Base-by-base conservation (phyloP, 106 monocot species). In the Cymbidium sinense region DNA sequence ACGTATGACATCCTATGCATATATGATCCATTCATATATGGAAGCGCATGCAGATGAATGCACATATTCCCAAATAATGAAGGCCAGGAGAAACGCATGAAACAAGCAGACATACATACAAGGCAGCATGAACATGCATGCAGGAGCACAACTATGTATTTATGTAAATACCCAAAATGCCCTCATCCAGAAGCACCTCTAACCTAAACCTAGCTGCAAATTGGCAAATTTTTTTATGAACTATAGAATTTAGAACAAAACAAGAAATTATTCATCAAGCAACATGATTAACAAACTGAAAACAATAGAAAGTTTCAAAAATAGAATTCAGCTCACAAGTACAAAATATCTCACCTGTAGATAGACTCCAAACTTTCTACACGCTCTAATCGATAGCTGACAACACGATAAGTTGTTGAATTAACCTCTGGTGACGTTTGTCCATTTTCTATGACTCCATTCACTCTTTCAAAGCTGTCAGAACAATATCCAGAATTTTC, bases 401-500 rank as follows among this genome's bases (percentile, higher is more conserved):
- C 21, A 64, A 81, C 81, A 64, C n/a, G 80, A 73, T 82, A 67
- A 5, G 55, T 64, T 67, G 77, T 64, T 71, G 71, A 71, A 58
- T 54, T 58, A 77, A 77, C 50, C 27, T 88, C 91, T 55, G 96
- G 91, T 81, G 91, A 96, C 74, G 82, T 36, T 64, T 85, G 87
- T 7, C 86, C 87, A 86, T 85, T 85, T 8, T 96, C 96, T 83
- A 80, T 80, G 58, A 20, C 85, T 41, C 84, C 87, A 79, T 76
- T 90, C 34, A 77, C 50, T 75, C 87, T 89, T 76, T 93, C 96
- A 82, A 88, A 90, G 79, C 90, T 92, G 86, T 98, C 94, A 82
- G 80, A 96, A 64, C 76, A 78, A 62, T 91, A 94, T 39, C 80
- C 96, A 28, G 90, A 94, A 25, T 79, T 86, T 80, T 90, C 96